Base-by-base conservation (phyloP, 2,329 filamentous ascomycete genomes). In the Lecanoromycetidae sp. region DNA sequence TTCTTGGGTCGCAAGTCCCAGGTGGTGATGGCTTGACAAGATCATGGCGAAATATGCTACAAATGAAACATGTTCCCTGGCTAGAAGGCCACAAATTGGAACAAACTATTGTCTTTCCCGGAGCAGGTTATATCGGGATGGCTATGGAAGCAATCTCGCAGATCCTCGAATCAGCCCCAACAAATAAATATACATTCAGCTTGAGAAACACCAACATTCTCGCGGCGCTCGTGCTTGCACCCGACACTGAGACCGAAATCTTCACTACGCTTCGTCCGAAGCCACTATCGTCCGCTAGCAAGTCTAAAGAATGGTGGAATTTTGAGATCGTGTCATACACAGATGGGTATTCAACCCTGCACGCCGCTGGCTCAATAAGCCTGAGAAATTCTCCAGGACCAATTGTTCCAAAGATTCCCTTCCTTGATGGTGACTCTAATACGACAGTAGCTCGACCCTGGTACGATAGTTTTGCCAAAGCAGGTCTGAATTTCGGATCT, bases 291-390 rank as follows among this genome's bases (percentile, higher is more conserved):
- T 32, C 26, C 12, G 27, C 30, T 9, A 26, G 38, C 9, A 48
- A 26, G 35, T 40, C 45, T 6, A 25, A 25, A 23, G 22, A 42
- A 5, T 62, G 58, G 58, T 59, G 54, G 48, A 57, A 60, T 13
- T 65, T 63, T 46, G 54, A 48, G 25, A 56, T 65, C 9, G 58
- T 50, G 4, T 63, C 60, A 13, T 25, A 45, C 33, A 39, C 54
- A 5, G 33, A 43, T 5, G 42, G 47, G 23, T 39, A 43, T 30
- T 44, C 33, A 13, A 59, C 55, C 35, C 51, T 59, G 17, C 59
- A 64, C 50, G 57, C 57, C 48, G 43, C 53, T 4, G 61, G 60
- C 7, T 57, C 52, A 35, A 57, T 62, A 39, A 50, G 42, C 40
- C 48, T 48, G 17, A 57, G 46, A 55, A 57, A 23, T 15, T 13